phyloP scores from a whole-genome alignment of 176 grass and related monocot genomes.

The Oryza longistaminata region DNA sequence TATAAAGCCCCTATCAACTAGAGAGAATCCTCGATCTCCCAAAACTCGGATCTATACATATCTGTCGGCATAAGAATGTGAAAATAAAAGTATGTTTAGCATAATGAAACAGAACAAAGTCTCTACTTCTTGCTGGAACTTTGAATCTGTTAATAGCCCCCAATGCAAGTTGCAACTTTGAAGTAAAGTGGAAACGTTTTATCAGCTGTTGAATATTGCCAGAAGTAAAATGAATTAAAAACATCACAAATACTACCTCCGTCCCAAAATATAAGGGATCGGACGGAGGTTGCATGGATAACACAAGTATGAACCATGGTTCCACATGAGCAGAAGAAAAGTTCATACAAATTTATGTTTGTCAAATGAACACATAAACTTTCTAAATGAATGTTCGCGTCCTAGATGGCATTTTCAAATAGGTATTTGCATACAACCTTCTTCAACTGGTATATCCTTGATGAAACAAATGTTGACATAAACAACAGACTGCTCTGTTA shows the following conservation, averaged over 20 bases:
- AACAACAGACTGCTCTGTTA: slow-evolving; percentile 5
- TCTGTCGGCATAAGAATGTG: slow-evolving; percentile 34
- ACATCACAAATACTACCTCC: not conserved
- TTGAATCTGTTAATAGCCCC: not conserved
- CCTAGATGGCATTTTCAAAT: not conserved
- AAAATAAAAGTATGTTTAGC: not conserved
- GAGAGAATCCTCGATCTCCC: slow-evolving; percentile 61
- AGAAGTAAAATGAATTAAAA: not conserved
- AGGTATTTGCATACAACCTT: not conserved
- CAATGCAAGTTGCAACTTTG: slow-evolving; percentile 17
- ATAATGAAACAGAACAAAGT: not conserved
- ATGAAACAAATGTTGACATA: not conserved
- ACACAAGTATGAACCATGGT: not conserved
- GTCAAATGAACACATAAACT: not conserved
- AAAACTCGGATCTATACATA: slow-evolving; percentile 81
- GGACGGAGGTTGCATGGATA: not conserved
- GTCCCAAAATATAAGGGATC: too few species aligned
- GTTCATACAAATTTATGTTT: not conserved
- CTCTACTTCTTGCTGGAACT: not conserved
- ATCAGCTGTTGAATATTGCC: not conserved
- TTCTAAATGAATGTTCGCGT: not conserved
- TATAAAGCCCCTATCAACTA: slow-evolving; percentile 83
- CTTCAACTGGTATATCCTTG: not conserved
- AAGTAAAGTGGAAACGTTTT: not conserved
- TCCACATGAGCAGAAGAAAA: not conserved